Conservation (phyloP, 371 early-diverging fungal genomes). For the Actinomucor elegans region DNA sequence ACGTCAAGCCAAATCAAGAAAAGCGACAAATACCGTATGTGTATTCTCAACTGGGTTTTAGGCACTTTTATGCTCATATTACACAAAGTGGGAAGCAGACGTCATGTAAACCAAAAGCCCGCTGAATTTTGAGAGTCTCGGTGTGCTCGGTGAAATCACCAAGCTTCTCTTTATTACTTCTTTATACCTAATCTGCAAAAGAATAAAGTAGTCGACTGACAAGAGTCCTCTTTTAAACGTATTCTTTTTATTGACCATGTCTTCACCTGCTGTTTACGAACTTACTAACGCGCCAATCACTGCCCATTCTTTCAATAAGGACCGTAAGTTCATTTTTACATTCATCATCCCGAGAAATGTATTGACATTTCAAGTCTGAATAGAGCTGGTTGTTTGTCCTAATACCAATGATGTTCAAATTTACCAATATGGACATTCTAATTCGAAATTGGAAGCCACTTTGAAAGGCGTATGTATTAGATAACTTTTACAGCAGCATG, state of each 20-base stretch:
- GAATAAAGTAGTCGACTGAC: slow-evolving; percentile 42
- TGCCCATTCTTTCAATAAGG: slow-evolving; percentile 90
- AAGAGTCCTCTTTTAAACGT: slow-evolving; percentile 43
- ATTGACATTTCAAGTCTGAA: no score
- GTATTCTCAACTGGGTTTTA: no score
- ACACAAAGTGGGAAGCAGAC: no score
- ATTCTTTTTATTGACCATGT: slow-evolving; percentile 29
- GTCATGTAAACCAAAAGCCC: no score
- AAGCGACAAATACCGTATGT: no score
- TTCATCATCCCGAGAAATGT: no score
- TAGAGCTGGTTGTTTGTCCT: slow-evolving; percentile 91
- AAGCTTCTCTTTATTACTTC: no score
- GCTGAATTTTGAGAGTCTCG: no score
- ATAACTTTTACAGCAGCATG: neutral
- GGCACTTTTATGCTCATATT: no score
- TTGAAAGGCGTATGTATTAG: slow-evolving; percentile 68
- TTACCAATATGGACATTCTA: slow-evolving; percentile 62
- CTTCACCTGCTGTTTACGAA: slow-evolving; percentile 61
- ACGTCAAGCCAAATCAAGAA: no score
- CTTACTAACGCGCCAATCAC: slow-evolving; percentile 79
- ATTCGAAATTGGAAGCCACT: slow-evolving; percentile 69
- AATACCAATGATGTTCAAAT: slow-evolving; percentile 90
- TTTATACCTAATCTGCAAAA: no score
- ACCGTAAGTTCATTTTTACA: slow-evolving; percentile 44
- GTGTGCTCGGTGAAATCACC: no score